Evolutionary conservation across 768 basidiomycete species (phyloP).

Genomic region (Rhizopogon vinicolor): DNA sequence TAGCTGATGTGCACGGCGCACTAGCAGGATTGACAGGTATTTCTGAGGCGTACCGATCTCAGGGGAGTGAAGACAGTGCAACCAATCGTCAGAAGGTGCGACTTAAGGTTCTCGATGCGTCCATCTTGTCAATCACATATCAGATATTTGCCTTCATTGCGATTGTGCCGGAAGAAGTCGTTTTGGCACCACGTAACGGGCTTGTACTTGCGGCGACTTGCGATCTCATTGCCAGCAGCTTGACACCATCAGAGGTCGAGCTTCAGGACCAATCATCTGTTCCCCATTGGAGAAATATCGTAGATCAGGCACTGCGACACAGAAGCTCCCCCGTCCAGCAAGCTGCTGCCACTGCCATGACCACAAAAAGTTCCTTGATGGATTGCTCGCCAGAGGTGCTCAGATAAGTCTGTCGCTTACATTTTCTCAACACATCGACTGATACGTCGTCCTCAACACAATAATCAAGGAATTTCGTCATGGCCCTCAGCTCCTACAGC

Average conservation of each 20-base stretch:
- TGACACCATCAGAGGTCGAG: slow-evolving; percentile 55
- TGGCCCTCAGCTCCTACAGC: slow-evolving; percentile 54
- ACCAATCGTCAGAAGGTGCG: slow-evolving; percentile 41
- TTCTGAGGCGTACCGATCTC: slow-evolving; percentile 48
- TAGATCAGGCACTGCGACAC: slow-evolving; percentile 73
- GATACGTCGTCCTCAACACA: slow-evolving; percentile 33
- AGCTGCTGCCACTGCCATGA: slow-evolving; percentile 68
- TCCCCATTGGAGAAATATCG: slow-evolving; percentile 61
- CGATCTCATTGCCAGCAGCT: slow-evolving; percentile 57
- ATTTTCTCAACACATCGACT: slow-evolving; percentile 9
- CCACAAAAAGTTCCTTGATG: slow-evolving; percentile 59
- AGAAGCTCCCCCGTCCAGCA: slow-evolving; percentile 63
- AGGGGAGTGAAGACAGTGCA: slow-evolving; percentile 28
- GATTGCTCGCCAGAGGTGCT: slow-evolving; percentile 60
- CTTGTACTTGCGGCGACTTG: slow-evolving; percentile 71
- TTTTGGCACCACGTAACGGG: slow-evolving; percentile 67
- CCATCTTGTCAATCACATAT: not conserved
- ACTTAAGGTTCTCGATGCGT: not conserved
- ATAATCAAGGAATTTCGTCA: slow-evolving; percentile 59
- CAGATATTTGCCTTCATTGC: slow-evolving; percentile 67
- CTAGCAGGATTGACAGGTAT: slow-evolving; percentile 73
- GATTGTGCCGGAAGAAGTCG: slow-evolving; percentile 49
- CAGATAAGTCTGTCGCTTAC: slow-evolving; percentile 57
- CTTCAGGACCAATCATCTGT: slow-evolving; percentile 36
- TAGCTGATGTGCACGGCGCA: slow-evolving; percentile 74